phyloP scores from a whole-genome alignment of 257 asterid genomes.

The Cynanchum wilfordii region DNA sequence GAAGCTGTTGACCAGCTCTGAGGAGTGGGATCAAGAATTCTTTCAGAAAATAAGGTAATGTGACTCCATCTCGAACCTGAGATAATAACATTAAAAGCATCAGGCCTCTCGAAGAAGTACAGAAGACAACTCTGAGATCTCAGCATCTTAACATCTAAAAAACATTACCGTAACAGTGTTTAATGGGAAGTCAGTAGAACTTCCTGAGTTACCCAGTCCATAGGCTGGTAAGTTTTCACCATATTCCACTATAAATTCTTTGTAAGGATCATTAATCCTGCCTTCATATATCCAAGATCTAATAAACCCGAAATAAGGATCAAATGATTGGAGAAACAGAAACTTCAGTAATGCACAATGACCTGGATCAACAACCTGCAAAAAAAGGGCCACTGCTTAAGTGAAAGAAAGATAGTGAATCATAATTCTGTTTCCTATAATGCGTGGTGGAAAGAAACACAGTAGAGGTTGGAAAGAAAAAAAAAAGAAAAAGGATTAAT shows the following conservation, averaged over 20 bases:
- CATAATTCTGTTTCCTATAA: background rate
- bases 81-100: constrained; percentile 21
- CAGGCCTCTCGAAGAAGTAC: constrained; percentile 21
- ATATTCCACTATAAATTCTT: constrained; percentile 75
- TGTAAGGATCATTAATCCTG: constrained; percentile 64
- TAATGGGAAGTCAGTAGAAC: constrained; percentile 44
- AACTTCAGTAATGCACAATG: constrained; percentile 77
- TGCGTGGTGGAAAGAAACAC: background rate
- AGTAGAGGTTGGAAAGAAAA: background rate
- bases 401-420: background rate
- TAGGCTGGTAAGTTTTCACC: constrained; percentile 28
- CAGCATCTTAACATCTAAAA: constrained; percentile 22
- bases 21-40: constrained; percentile 69
- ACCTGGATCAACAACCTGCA: constrained; percentile 84
- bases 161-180: constrained; percentile 62
- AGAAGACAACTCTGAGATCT: constrained; percentile 18
- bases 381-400: constrained; percentile 2
- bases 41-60: constrained; percentile 78
- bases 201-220: constrained; percentile 35
- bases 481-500: constrained; percentile 2
- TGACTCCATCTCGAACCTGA: constrained; percentile 81
- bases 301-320: constrained; percentile 80
- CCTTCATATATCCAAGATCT: constrained; percentile 96
- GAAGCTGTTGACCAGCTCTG: constrained; percentile 98
- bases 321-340: constrained; percentile 76